phyloP scores from a whole-genome alignment of 1,139 yeast genomes.

The Taphrina wiesneri region DNA sequence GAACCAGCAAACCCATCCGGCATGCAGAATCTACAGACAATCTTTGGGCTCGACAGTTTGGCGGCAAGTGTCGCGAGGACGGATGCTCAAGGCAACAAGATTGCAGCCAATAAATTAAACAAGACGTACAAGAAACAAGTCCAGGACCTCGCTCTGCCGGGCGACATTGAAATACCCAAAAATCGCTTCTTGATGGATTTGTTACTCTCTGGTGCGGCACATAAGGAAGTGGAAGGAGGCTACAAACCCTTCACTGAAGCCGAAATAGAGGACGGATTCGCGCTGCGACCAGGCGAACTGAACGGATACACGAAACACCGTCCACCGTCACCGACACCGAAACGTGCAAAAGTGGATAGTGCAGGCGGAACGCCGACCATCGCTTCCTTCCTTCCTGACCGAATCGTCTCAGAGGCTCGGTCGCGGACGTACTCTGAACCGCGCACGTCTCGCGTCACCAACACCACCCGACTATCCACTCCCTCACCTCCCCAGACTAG shows the following conservation, averaged over 20 bases:
- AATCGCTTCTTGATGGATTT: constrained; percentile 20
- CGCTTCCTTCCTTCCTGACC: neutral
- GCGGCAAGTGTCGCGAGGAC: constrained; percentile 34
- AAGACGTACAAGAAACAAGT: constrained; percentile 33
- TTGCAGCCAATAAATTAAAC: constrained; percentile 16
- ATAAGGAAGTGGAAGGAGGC: constrained; percentile 20
- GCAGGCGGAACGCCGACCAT: constrained; percentile 10
- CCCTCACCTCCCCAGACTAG: constrained; percentile 1
- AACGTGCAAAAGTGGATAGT: constrained; percentile 1
- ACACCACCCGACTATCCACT: neutral
- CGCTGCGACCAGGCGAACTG: constrained; percentile 22
- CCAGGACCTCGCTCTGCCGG: constrained; percentile 10
- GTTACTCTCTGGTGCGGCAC: constrained; percentile 26
- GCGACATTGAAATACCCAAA: constrained; percentile 23
- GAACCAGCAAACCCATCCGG: constrained; percentile 22
- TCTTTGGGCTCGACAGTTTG: constrained; percentile 25
- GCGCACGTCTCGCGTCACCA: neutral
- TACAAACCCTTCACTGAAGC: constrained; percentile 10
- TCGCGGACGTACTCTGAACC: neutral
- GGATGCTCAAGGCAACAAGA: constrained; percentile 33
- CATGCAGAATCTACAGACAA: constrained; percentile 18
- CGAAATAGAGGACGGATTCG: constrained; percentile 10
- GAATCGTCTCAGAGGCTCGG: neutral
- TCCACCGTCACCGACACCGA: constrained; percentile 2
- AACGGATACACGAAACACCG: constrained; percentile 18